Percentiles rank a stretch among this genome's conserved stretches.
These are phyloP conservation scores for Umbelopsis sp. DNA, from an alignment of 192 early-diverging fungal genomes.

Conservation along the genomic window DNA sequence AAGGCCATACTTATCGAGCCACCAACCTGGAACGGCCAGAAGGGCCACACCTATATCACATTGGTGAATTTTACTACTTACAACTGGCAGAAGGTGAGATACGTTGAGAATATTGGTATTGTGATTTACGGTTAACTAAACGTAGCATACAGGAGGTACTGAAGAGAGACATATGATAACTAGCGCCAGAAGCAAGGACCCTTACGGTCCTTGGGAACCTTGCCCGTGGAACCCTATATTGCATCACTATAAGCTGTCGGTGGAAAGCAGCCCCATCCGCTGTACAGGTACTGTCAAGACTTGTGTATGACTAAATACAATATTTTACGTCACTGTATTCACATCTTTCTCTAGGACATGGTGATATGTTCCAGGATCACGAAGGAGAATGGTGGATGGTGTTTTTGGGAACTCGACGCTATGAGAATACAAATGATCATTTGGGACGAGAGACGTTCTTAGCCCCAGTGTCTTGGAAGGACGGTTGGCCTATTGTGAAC, in stretches of 20 bases:
- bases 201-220: conserved; percentile 23
- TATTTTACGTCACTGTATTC: too few relatives aligned
- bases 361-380: conserved; percentile 22
- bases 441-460: conserved; percentile 23
- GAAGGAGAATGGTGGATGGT: conserved; percentile 26
- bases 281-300: not conserved
- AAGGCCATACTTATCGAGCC: conserved; percentile 12
- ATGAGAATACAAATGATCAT: not conserved
- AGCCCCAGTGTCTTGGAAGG: conserved; percentile 13
- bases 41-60: conserved; percentile 12
- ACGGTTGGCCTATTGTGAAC: conserved; percentile 15
- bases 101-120: not conserved
- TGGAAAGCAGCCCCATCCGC: not conserved
- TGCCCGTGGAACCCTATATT: conserved; percentile 19
- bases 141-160: conserved; percentile 15
- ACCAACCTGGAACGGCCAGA: conserved; percentile 19
- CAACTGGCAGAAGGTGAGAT: conserved; percentile 15
- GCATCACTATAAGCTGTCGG: not conserved
- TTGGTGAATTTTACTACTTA: conserved; percentile 14
- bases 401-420: conserved; percentile 14
- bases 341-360: conserved; percentile 11
- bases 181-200: conserved; percentile 7
- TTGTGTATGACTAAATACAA: too few relatives aligned
- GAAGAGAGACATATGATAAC: conserved; percentile 28
- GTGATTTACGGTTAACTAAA: not conserved